Evolutionary conservation across 495 filamentous ascomycete species (phyloP), one percentile per base, ranked within the genome.

Genomic region (Daldinia grandis): DNA sequence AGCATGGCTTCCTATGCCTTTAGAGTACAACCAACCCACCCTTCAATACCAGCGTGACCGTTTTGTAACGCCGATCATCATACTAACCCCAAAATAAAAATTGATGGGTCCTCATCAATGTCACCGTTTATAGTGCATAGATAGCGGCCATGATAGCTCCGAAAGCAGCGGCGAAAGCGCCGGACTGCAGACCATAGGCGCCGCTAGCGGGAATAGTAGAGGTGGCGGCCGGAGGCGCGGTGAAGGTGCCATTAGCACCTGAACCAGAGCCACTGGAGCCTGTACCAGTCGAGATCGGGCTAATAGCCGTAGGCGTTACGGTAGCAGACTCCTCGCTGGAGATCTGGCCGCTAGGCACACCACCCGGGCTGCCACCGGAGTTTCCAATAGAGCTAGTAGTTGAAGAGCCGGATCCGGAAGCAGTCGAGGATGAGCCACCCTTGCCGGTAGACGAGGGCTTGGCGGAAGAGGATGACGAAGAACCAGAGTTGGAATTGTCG

Each of bases 71-170:
- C 70, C 68, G 19, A 68, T 53, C 69, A 60, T 55, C 19, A 57
- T 51, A 53, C 33, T 53, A n/a, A 47, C 28, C 62, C 49, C 10
- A 15, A 54, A 55, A 58, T 31, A 49, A 27, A 56, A 28, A 31
- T 55, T 25, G 50, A 12, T 61, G 27, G 50, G 33, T 28, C n/a
- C 10, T 58, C 25, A 28, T 3, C 24, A 33, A 47, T 28, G 17
- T 3, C 21, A 12, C 24, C 28, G 3, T 9, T 76, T 69, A 78
- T 51, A 78, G 35, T 19, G 68, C 66, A 68, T 76, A 73, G 54
- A 81, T 74, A 12, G 70, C 76, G 25, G 60, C 55, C 67, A 80
- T 66, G n/a, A 76, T 62, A 17, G 69, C 76, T 15, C 66, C 72
- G 54, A 80, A 69, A 14, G 74, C 70, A 8, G 72, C 78, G 5